Evolutionary conservation across 2,329 filamentous ascomycete species (phyloP), one percentile per base, ranked within the genome.

Genomic region (Hypoxylon sp.): DNA sequence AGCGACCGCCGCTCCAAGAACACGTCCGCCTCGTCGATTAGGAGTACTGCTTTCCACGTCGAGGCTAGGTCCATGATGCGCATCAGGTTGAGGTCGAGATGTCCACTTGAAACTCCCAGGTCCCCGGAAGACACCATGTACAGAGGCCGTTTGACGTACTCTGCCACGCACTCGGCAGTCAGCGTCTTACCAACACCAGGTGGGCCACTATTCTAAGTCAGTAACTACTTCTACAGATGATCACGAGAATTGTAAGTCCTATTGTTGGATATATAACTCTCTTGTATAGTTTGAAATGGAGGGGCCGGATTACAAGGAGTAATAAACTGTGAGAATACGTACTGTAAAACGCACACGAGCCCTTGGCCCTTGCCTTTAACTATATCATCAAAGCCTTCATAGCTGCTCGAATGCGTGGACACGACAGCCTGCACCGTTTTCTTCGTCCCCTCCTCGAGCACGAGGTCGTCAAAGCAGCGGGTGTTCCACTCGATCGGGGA

Each of bases 171-270:
- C 59, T 80, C 74, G 5, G 77, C 80, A 1, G 78, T 81, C 14
- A 81, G 68, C 1, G 71, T 73, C 57, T 75, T 85, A 23, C 83
- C 83, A 0, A 81, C 83, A 2, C 83, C 83, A 0, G 81, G 81
- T 0, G 81, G 81, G 0, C 83, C 82, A 7, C 66, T 69, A 27
- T 51, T 12, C 19, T 12, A 11, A 37, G 5, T 60, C 14, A 29
- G 5, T 34, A 5, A 5, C 12, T 50, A 9, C 23, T 21, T 21
- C 34, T 30, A 39, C 8, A 32, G 14, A 11, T 39, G 19, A 21
- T 29, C 3, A 25, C 27, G 25, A 12, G 25, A 16, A 14, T 23
- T 3, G 14, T 41, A 30, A 16, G 14, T 41, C 3, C 23, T 9
- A 29, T 41, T n/a, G 3, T 23, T 5, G 34, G 4, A 27, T 21